Base-by-base conservation (phyloP, 2,329 filamentous ascomycete genomes). In the Colletotrichum melonis region DNA sequence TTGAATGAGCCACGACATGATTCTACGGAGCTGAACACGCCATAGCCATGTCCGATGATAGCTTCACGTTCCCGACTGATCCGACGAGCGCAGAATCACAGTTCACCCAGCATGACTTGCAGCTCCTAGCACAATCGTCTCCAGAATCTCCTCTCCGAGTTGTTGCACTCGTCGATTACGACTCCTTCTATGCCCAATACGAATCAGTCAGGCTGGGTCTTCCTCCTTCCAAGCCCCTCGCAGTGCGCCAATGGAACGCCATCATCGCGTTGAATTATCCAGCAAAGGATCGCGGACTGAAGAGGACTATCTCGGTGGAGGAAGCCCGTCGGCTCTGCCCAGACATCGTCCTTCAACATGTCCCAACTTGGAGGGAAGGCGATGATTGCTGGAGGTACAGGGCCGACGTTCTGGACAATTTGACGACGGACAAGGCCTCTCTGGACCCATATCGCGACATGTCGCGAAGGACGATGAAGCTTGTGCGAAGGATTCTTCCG, bases 101-200 rank as follows among this genome's bases (percentile, higher is more conserved):
- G 4, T 57, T 57, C 8, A 57, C 26, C 24, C 55, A 57, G 14
- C 16, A 57, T 16, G 58, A 62, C 28, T 12, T 62, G 58, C 58
- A 62, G 30, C 58, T 62, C 16, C 19, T 62, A 11, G n/a, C 32
- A 30, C 58, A 38, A 24, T 62, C 22, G 1, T 62, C 30, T 7
- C 58, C 58, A 42, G 58, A 38, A 38, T 62, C 58, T n/a, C 58
- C 58, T 26, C 58, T 62, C 7, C 58, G 58, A 38, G 58, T 62
- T 69, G 90, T 98, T 30, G 93, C 98, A 1, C 96, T 98, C 80
- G 90, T 98, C 58, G 97, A 99, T 81, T 98, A 96, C 82, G 97
- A 98, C 85, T 96, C 97, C 22, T 99, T 98, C 82, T 99, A 96
- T 79, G 97, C 96, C 1, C 94, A 96, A 0, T 96, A 98, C 1